phyloP scores from a whole-genome alignment of 208 protist genomes.

The Naegleria gruberi region DNA sequence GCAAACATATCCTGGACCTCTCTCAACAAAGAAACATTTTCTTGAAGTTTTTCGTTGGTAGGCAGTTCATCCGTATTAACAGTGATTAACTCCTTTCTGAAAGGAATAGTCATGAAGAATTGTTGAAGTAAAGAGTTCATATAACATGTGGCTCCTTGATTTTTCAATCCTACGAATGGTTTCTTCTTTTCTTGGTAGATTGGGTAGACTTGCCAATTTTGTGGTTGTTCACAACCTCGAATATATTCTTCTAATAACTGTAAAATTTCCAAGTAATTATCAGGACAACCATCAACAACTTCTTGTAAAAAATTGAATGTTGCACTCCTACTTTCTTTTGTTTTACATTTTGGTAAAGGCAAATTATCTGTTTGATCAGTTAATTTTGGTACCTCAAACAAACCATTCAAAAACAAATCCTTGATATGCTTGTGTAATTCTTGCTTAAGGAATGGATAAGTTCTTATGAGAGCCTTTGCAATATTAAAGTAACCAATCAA shows the following conservation, averaged over 20 bases:
- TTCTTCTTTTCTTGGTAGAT: neutral
- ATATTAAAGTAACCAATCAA: constrained; percentile 16
- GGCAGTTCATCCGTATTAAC: neutral
- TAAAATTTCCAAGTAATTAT: neutral
- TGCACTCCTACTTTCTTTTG: neutral
- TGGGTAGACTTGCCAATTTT: neutral
- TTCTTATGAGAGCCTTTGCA: neutral
- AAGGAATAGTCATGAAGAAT: constrained; percentile 54
- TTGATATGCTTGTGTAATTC: neutral
- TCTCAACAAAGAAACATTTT: constrained; percentile 16
- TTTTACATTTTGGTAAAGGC: neutral
- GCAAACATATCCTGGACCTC: constrained; percentile 52
- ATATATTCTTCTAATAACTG: neutral
- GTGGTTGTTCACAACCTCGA: neutral
- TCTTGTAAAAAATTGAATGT: neutral
- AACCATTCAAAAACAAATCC: neutral
- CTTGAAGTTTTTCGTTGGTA: neutral
- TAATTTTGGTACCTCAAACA: neutral
- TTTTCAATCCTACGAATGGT: neutral
- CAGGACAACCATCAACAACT: neutral
- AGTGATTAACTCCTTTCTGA: constrained; percentile 37
- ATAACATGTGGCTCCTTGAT: constrained; percentile 15
- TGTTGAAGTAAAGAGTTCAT: constrained; percentile 43
- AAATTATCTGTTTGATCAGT: neutral
- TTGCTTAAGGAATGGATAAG: neutral